Percentiles rank a stretch among this genome's conserved stretches.
These are phyloP conservation scores for Phoma sp. DNA, from an alignment of 2,329 filamentous ascomycete species.

Conservation along the genomic window DNA sequence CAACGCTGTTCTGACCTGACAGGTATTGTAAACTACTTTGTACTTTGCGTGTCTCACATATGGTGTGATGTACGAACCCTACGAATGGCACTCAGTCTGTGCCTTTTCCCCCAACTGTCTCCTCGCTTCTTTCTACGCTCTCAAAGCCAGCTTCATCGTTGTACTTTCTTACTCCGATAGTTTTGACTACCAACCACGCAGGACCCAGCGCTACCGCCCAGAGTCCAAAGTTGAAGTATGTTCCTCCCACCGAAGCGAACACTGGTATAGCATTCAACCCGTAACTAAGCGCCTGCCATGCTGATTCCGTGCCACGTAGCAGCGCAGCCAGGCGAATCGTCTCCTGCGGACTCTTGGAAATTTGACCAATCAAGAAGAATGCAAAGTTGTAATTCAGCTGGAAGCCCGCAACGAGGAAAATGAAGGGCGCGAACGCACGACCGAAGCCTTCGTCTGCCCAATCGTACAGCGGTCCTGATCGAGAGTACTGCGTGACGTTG, in stretches of 20 bases:
- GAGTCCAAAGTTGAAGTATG: slow-evolving; percentile 71
- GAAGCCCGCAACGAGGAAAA: slow-evolving; percentile 70
- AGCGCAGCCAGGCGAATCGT: slow-evolving; percentile 70
- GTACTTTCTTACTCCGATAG: slow-evolving; percentile 53
- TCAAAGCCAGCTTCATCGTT: slow-evolving; percentile 27
- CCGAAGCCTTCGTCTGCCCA: slow-evolving; percentile 69
- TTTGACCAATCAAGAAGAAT: slow-evolving; percentile 71
- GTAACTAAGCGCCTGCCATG: slow-evolving; percentile 74
- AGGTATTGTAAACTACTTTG: neutral
- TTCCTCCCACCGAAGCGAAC: slow-evolving; percentile 67
- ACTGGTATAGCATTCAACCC: slow-evolving; percentile 65
- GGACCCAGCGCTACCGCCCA: slow-evolving; percentile 68
- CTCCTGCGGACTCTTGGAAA: slow-evolving; percentile 65
- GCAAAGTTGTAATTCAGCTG: slow-evolving; percentile 74
- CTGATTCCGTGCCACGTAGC: slow-evolving; percentile 71
- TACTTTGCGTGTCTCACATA: neutral
- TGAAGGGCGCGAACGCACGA: slow-evolving; percentile 66
- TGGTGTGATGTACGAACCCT: neutral
- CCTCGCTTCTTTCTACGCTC: slow-evolving; percentile 1
- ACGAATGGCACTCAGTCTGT: neutral
- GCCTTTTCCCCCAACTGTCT: slow-evolving; percentile 2
- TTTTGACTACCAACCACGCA: slow-evolving; percentile 67
- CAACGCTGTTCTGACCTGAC: neutral
- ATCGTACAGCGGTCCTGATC: slow-evolving; percentile 65
- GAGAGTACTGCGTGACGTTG: slow-evolving; percentile 64